phyloP scores from a whole-genome alignment of 2,329 filamentous ascomycete genomes.

The Penicillium freii region DNA sequence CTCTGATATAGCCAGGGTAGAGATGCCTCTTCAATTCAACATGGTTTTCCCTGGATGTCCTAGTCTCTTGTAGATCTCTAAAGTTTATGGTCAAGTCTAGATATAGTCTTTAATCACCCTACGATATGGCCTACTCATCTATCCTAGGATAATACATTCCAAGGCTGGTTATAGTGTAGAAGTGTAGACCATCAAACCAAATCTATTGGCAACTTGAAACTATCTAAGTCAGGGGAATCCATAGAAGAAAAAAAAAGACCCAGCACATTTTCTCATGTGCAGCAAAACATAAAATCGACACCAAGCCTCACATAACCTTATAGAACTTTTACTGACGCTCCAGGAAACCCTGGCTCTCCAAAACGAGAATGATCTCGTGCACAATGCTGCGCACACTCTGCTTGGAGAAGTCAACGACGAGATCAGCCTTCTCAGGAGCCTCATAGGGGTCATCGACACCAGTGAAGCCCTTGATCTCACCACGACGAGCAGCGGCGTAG shows the following conservation, averaged over 20 bases:
- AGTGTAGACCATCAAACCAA: background rate
- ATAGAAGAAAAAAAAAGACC: slow-evolving; percentile 16
- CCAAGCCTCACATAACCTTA: slow-evolving; percentile 13
- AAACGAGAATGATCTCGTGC: slow-evolving; percentile 90
- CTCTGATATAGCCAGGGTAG: slow-evolving; percentile 7
- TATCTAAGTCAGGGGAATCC: slow-evolving; percentile 27
- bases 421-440: slow-evolving; percentile 72
- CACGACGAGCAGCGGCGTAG: slow-evolving; percentile 77
- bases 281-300: slow-evolving; percentile 19
- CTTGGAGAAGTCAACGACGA: slow-evolving; percentile 81
- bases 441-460: slow-evolving; percentile 98
- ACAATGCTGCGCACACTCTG: slow-evolving; percentile 89
- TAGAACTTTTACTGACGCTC: slow-evolving; percentile 54
- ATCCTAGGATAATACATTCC: too few species aligned
- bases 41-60: background rate
- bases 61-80: background rate
- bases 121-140: background rate
- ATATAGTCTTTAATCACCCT: background rate
- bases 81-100: background rate
- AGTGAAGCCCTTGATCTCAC: slow-evolving; percentile 97
- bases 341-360: slow-evolving; percentile 85
- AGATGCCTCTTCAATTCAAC: slow-evolving; percentile 17
- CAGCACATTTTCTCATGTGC: slow-evolving; percentile 20
- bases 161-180: background rate
- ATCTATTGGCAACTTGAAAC: slow-evolving; percentile 11